These are phyloP conservation scores for Phytophthora multivora DNA, from an alignment of 352 stramenopile species.

Conservation along the genomic window DNA sequence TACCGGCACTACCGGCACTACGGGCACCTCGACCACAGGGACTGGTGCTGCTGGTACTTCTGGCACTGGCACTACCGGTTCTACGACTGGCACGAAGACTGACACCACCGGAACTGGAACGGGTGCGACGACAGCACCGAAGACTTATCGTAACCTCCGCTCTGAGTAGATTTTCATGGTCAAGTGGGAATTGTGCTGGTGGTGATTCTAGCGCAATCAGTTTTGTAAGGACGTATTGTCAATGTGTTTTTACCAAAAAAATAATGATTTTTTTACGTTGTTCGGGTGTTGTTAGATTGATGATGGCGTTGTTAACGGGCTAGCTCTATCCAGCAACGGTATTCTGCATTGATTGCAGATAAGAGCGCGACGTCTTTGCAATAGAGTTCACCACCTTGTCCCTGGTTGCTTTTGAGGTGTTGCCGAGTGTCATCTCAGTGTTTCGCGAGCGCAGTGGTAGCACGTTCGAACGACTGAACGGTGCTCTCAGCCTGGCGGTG, in stretches of 20 bases:
- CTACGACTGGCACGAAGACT: not conserved
- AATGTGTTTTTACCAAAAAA: not conserved
- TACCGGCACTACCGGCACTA: no score
- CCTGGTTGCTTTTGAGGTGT: not conserved
- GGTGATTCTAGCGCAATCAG: not conserved
- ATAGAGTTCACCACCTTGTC: not conserved
- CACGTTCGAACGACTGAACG: not conserved
- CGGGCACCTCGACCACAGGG: no score
- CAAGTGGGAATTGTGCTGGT: not conserved
- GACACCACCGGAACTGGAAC: not conserved
- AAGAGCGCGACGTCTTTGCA: not conserved
- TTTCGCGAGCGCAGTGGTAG: not conserved
- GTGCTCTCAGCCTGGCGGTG: not conserved
- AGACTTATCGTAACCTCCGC: conserved; percentile 5
- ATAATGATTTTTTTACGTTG: no score
- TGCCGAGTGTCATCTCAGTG: not conserved
- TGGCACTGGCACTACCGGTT: not conserved
- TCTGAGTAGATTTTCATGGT: not conserved
- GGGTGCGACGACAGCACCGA: not conserved
- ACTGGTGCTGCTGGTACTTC: not conserved
- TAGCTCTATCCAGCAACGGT: not conserved
- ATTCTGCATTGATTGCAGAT: not conserved
- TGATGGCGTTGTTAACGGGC: not conserved
- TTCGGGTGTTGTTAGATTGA: no score
- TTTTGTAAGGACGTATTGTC: not conserved